Conservation (phyloP, 768 basidiomycete genomes). For the Suillus alpinus region DNA sequence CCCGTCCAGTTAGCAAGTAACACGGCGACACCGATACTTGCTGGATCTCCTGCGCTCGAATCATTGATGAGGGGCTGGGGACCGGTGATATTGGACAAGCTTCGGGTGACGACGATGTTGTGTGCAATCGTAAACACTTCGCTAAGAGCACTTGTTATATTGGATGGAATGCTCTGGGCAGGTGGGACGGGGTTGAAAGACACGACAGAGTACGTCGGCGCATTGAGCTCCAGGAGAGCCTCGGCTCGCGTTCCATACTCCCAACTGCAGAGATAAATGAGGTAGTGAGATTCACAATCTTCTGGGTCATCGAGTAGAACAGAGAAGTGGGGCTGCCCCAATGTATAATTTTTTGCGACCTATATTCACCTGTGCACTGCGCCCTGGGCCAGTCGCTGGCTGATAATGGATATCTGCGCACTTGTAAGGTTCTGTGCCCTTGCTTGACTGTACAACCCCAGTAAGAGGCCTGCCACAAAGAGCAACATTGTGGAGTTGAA, state of each 20-base stretch:
- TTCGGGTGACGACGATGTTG: conserved; percentile 46
- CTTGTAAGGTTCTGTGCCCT: conserved; percentile 34
- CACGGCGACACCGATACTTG: conserved; percentile 72
- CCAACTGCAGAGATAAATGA: conserved; percentile 37
- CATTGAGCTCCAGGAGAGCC: conserved; percentile 49
- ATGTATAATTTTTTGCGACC: background rate
- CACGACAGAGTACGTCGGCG: conserved; percentile 45
- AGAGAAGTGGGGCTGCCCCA: background rate
- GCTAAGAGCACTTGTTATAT: conserved; percentile 34
- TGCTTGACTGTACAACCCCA: background rate
- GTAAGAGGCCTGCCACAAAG: conserved; percentile 6
- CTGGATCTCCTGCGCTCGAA: conserved; percentile 72
- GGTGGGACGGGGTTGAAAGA: conserved; percentile 27
- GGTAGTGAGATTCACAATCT: background rate
- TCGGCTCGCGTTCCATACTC: conserved; percentile 51
- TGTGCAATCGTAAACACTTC: conserved; percentile 58
- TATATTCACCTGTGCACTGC: conserved; percentile 40
- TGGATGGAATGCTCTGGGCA: conserved; percentile 19
- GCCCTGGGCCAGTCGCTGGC: conserved; percentile 36
- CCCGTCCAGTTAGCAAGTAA: conserved; percentile 59
- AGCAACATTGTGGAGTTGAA: background rate
- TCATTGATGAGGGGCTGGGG: conserved; percentile 60
- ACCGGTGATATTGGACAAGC: conserved; percentile 39
- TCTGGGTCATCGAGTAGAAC: background rate
- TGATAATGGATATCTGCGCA: conserved; percentile 34